Percentiles rank a stretch among this genome's conserved stretches.
These are phyloP conservation scores for Ophiostoma tasmaniense DNA, from an alignment of 2,329 filamentous ascomycete genomes.

Conservation along the genomic window DNA sequence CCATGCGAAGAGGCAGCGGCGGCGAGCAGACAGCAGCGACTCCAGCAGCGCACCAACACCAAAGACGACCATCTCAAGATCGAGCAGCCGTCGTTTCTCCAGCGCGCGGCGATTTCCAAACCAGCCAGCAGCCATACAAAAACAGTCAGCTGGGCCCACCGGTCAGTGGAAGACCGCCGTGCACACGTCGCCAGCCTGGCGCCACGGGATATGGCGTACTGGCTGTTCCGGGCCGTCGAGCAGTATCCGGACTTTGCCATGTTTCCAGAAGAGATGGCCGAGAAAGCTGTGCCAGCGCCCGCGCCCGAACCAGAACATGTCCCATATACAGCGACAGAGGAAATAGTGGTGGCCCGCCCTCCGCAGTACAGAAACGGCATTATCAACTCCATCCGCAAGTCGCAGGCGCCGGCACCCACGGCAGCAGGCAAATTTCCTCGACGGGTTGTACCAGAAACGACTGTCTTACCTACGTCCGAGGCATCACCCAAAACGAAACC, in stretches of 20 bases:
- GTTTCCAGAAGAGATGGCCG: constrained; percentile 37
- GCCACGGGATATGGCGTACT: constrained; percentile 52
- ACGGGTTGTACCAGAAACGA: neutral
- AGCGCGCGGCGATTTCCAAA: neutral
- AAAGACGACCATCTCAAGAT: neutral
- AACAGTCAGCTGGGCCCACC: neutral
- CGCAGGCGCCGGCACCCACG: neutral
- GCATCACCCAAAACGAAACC: neutral
- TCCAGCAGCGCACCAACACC: neutral
- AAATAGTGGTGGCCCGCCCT: neutral
- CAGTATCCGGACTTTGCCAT: constrained; percentile 57
- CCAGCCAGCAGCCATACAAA: neutral
- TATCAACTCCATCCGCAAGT: constrained; percentile 15
- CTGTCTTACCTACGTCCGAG: neutral
- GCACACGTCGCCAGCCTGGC: constrained; percentile 45
- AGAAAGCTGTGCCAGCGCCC: neutral
- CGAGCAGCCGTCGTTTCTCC: neutral
- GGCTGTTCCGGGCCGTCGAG: constrained; percentile 54
- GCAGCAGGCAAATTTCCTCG: neutral
- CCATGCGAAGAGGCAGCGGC: neutral
- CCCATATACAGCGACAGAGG: too few species aligned
- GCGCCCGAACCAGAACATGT: neutral
- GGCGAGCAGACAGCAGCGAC: neutral
- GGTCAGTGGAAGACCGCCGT: neutral
- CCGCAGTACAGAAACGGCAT: constrained; percentile 15